Percentiles rank a stretch among this genome's conserved stretches.
Evolutionary conservation across 1,284 basidiomycete genomes (phyloP).

Genomic region (Malassezia sp.): DNA sequence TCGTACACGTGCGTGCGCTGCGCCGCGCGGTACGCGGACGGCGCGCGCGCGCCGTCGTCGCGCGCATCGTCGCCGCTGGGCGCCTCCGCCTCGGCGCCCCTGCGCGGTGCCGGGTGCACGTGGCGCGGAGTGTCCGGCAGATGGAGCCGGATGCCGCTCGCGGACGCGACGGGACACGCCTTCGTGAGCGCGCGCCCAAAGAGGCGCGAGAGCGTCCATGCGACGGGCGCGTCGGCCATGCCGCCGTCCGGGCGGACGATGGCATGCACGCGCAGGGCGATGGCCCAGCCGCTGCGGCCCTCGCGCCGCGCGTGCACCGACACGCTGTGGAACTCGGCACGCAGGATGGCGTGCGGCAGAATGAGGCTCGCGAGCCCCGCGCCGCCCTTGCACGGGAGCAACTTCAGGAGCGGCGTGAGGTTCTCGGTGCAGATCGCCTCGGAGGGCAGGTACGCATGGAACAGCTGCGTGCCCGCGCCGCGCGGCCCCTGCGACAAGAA

Average conservation of each 20-base stretch:
- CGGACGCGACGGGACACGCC: slow-evolving; percentile 24
- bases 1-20: background rate
- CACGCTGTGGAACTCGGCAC: slow-evolving; percentile 77
- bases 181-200: slow-evolving; percentile 18
- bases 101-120: slow-evolving; percentile 7
- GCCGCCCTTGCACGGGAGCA: slow-evolving; percentile 74
- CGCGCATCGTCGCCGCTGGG: slow-evolving; percentile 11
- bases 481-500: slow-evolving; percentile 12
- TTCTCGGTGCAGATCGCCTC: slow-evolving; percentile 71
- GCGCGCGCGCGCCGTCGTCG: slow-evolving; percentile 17
- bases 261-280: slow-evolving; percentile 67
- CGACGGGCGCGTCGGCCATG: slow-evolving; percentile 15
- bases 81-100: slow-evolving; percentile 19
- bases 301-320: slow-evolving; percentile 54
- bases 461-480: background rate
- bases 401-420: slow-evolving; percentile 83
- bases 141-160: slow-evolving; percentile 19
- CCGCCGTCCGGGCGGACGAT: slow-evolving; percentile 73
- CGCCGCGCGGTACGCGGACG: background rate
- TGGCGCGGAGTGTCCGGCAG: slow-evolving; percentile 14
- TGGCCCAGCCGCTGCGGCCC: slow-evolving; percentile 52
- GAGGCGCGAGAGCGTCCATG: slow-evolving; percentile 26
- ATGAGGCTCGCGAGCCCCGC: slow-evolving; percentile 77
- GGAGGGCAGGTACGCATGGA: slow-evolving; percentile 25
- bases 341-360: slow-evolving; percentile 73